These are phyloP conservation scores for Phytomonas sp. DNA, from an alignment of 208 protist genomes.

Conservation along the genomic window DNA sequence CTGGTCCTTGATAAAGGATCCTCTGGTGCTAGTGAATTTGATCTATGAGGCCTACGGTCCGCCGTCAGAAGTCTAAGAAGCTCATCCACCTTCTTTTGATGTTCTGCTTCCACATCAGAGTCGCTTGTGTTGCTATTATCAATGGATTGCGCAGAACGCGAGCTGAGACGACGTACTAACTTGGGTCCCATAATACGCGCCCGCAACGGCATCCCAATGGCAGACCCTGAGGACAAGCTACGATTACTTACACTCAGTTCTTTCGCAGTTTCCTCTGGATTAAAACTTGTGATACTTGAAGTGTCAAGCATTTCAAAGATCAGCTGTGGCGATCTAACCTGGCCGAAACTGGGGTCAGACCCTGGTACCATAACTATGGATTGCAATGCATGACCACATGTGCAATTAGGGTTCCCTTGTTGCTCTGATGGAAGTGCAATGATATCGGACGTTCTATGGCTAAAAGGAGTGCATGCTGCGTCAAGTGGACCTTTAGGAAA, in stretches of 20 bases:
- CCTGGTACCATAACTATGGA: slow-evolving; percentile 1
- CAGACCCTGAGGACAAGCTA: not conserved
- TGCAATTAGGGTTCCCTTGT: not conserved
- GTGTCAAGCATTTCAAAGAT: not conserved
- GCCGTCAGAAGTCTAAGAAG: slow-evolving; percentile 7
- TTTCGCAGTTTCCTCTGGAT: not conserved
- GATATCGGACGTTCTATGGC: not conserved
- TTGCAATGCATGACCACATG: not conserved
- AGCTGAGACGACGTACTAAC: not conserved
- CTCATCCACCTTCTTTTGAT: slow-evolving; percentile 13
- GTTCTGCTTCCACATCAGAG: slow-evolving; percentile 3
- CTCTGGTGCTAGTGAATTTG: not conserved
- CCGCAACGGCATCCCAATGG: not conserved
- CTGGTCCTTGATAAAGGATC: slow-evolving; percentile 5
- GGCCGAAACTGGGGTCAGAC: not conserved
- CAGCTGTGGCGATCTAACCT: not conserved
- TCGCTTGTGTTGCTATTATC: not conserved
- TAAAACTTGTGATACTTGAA: not conserved
- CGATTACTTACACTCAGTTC: not conserved
- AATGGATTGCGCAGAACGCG: not conserved
- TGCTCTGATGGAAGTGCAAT: not conserved
- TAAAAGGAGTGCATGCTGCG: not conserved
- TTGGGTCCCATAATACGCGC: not conserved
- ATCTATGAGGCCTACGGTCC: slow-evolving; percentile 3
- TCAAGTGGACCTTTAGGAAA: slow-evolving; percentile 1